Evolutionary conservation across 257 asterid species (phyloP), one percentile per base, ranked within the genome.

Genomic region (Leptodermis oblonga): DNA sequence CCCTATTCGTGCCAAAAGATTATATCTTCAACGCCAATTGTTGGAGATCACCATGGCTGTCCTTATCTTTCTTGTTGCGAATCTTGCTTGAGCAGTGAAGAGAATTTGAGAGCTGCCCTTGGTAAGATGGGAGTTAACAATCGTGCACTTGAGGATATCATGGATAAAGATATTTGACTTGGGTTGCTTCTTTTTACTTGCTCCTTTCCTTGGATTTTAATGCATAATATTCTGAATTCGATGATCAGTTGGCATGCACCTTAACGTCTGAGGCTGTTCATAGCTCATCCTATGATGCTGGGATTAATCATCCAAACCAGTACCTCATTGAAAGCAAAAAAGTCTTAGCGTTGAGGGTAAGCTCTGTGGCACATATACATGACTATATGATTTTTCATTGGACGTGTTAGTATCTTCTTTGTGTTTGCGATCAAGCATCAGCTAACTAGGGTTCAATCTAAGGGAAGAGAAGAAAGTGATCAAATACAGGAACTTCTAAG

Each of bases 21-120:
- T 70, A 90, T 93, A 80, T 78, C 80, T 66, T 85, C 92, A 39
- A 82, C 92, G 56, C 96, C 99, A 63, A 92, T 96, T 62, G 92
- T 82, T 67, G 99, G 99, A 75, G 97, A 93, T 82, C 96, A 93
- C 76, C 99, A 93, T 71, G 99, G 97, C 63, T 93, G 99, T 75
- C 99, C 97, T 13, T 93, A 83, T 84, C 92, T 96, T 58, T 11
- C 43, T 31, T 26, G 17, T 59, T 71, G 59, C 30, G 26, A 52
- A 68, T 71, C 55, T 77, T 76, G 75, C 70, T 74, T 79, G 81
- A 80, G 72, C 89, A 91, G 98, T 80, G 93, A 83, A 79, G 97
- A 91, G 67, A 91, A 91, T 77, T 77, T 89, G 86, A 87, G 90
- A 82, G 98, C 92, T 78, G 98, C 95, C 25, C 94, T 89, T 68